A percentile compares a stretch with the other conserved stretches of the same genome.
These are phyloP conservation scores for Plectranthus barbatus DNA, from an alignment of 257 asterid genomes.

Conservation along the genomic window DNA sequence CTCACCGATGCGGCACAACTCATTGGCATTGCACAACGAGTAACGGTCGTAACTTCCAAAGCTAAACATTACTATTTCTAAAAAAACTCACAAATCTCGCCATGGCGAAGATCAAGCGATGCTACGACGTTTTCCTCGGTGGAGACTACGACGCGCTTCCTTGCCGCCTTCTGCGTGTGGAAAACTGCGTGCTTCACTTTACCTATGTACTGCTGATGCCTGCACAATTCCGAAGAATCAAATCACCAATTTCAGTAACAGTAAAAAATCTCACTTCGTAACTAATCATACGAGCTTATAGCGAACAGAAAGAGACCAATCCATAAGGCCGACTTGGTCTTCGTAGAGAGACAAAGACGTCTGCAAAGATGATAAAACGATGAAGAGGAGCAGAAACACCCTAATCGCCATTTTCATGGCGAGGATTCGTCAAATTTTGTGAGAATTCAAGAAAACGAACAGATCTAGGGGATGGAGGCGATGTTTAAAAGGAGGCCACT, in stretches of 20 bases:
- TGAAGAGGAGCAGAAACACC: slow-evolving; percentile 36
- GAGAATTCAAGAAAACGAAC: slow-evolving; percentile 18
- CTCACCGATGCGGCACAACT: not conserved
- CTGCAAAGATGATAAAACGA: slow-evolving; percentile 26
- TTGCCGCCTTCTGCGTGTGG: slow-evolving; percentile 88
- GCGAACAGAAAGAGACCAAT: slow-evolving; percentile 45
- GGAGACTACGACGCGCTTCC: slow-evolving; percentile 89
- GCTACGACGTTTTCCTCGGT: slow-evolving; percentile 93
- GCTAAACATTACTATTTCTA: not conserved
- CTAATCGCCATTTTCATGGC: slow-evolving; percentile 76
- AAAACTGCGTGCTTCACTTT: slow-evolving; percentile 95
- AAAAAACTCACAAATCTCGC: slow-evolving; percentile 66
- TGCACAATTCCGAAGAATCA: slow-evolving; percentile 19
- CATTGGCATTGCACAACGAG: not conserved
- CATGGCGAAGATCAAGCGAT: slow-evolving; percentile 97
- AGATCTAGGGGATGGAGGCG: slow-evolving; percentile 38
- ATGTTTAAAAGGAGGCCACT: slow-evolving; percentile 17
- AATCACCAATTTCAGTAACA: slow-evolving; percentile 19
- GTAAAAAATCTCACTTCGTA: not conserved
- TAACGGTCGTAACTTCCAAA: not conserved
- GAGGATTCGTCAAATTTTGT: slow-evolving; percentile 15
- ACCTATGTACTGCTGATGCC: slow-evolving; percentile 97
- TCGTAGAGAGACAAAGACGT: slow-evolving; percentile 51
- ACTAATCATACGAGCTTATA: not conserved
- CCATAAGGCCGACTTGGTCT: slow-evolving; percentile 97